Evolutionary conservation across 2,329 filamentous ascomycete genomes (phyloP).

Genomic region (Colletotrichum navitas): DNA sequence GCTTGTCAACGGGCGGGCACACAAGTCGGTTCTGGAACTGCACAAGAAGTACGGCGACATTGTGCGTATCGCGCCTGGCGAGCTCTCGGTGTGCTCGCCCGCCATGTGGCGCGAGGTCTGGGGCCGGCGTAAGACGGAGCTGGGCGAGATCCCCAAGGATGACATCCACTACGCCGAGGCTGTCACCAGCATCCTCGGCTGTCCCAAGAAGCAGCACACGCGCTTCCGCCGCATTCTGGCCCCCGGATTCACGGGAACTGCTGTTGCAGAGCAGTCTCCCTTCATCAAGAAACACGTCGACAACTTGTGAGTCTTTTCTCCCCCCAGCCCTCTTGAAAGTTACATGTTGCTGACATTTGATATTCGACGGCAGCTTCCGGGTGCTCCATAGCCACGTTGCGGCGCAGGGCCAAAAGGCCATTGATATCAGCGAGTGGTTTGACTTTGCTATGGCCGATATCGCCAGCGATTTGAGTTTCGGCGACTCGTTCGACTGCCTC

Average conservation of each 20-base stretch:
- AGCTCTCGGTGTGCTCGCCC: background rate
- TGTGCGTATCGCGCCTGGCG: background rate
- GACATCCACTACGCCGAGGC: background rate
- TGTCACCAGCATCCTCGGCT: background rate
- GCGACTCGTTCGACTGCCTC: background rate
- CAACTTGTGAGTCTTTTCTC: background rate
- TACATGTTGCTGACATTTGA: background rate
- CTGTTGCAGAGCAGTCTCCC: background rate
- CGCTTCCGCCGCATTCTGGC: slow-evolving; percentile 2
- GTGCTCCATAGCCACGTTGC: background rate
- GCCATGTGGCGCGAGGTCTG: background rate
- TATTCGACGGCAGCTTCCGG: background rate
- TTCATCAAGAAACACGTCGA: background rate
- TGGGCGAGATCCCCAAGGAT: background rate
- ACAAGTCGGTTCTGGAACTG: background rate
- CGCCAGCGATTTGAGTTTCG: background rate
- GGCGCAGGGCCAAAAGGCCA: background rate
- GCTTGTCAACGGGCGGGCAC: background rate
- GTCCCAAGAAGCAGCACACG: background rate
- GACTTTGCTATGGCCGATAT: background rate
- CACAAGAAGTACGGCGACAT: background rate
- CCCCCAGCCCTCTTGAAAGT: background rate
- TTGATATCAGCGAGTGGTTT: background rate
- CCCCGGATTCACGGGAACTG: background rate
- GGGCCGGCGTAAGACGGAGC: background rate